phyloP scores from a whole-genome alignment of 1,284 basidiomycete species.

The Cryptococcus neoformans region DNA sequence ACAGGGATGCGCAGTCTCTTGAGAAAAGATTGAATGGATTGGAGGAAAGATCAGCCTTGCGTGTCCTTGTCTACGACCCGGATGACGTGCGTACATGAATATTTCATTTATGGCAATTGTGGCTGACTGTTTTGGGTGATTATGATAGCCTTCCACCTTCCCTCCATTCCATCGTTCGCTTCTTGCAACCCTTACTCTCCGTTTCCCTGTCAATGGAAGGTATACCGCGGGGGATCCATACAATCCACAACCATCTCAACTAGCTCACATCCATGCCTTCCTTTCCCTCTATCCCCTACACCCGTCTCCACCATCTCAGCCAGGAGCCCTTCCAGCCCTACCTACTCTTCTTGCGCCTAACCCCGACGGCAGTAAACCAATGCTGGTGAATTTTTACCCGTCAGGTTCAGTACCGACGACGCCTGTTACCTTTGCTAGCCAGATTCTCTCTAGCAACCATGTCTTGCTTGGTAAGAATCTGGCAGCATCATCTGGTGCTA shows the following conservation, averaged over 20 bases:
- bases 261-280: conserved; percentile 45
- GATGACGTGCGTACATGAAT: conserved; percentile 34
- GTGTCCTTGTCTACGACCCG: conserved; percentile 48
- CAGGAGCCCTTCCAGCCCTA: conserved; percentile 41
- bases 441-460: conserved; percentile 41
- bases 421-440: conserved; percentile 42
- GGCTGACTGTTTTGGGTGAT: background rate
- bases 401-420: conserved; percentile 35
- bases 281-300: conserved; percentile 46
- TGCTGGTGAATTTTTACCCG: conserved; percentile 43
- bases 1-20: conserved; percentile 44
- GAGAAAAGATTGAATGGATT: conserved; percentile 40
- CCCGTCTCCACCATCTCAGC: conserved; percentile 37
- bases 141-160: conserved; percentile 34
- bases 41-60: conserved; percentile 38
- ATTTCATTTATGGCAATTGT: background rate
- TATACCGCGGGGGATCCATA: conserved; percentile 34
- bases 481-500: conserved; percentile 21
- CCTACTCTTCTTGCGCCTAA: conserved; percentile 38
- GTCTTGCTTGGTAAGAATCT: conserved; percentile 40
- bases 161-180: conserved; percentile 48
- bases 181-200: conserved; percentile 43
- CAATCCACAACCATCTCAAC: conserved; percentile 33
- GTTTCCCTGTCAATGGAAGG: conserved; percentile 34
- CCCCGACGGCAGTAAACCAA: conserved; percentile 21